Evolutionary conservation across 192 early-diverging fungal genomes (phyloP).

Genomic region (Lunasporangiospora selenospora): DNA sequence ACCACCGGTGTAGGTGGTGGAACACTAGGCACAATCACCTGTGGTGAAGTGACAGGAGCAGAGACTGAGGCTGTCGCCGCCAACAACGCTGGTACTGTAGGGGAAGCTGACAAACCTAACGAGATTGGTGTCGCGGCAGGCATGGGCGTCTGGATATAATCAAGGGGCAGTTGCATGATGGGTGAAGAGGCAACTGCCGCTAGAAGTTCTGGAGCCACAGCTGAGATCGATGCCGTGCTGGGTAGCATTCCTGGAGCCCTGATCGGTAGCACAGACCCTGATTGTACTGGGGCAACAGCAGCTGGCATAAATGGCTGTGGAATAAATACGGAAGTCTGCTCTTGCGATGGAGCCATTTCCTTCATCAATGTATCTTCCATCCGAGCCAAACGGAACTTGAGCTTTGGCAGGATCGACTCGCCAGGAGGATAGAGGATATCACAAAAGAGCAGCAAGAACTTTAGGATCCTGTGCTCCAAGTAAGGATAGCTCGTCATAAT

Average conservation of each 20-base stretch:
- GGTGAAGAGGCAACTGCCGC: conserved; percentile 28
- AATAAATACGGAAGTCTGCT: neutral
- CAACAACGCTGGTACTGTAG: too few relatives aligned
- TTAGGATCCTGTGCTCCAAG: conserved; percentile 63
- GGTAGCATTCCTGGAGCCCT: too few relatives aligned
- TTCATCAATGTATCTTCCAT: conserved; percentile 21
- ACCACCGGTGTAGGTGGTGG: too few relatives aligned
- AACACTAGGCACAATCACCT: too few relatives aligned
- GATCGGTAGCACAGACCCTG: conserved; percentile 8
- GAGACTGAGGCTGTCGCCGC: too few relatives aligned
- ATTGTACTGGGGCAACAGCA: too few relatives aligned
- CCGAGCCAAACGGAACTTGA: conserved; percentile 58
- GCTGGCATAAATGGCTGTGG: neutral
- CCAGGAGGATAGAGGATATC: conserved; percentile 69
- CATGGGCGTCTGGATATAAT: conserved; percentile 15
- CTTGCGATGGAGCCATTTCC: neutral
- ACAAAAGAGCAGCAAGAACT: conserved; percentile 67
- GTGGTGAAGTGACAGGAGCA: too few relatives aligned
- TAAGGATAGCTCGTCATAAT: conserved; percentile 35
- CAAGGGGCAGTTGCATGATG: conserved; percentile 37
- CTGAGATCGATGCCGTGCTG: too few relatives aligned
- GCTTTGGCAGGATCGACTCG: conserved; percentile 54
- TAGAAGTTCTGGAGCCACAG: conserved; percentile 26
- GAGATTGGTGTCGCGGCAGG: conserved; percentile 31
- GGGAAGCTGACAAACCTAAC: conserved; percentile 43